phyloP scores from a whole-genome alignment of 2,329 filamentous ascomycete species.

The Knufia petricola region DNA sequence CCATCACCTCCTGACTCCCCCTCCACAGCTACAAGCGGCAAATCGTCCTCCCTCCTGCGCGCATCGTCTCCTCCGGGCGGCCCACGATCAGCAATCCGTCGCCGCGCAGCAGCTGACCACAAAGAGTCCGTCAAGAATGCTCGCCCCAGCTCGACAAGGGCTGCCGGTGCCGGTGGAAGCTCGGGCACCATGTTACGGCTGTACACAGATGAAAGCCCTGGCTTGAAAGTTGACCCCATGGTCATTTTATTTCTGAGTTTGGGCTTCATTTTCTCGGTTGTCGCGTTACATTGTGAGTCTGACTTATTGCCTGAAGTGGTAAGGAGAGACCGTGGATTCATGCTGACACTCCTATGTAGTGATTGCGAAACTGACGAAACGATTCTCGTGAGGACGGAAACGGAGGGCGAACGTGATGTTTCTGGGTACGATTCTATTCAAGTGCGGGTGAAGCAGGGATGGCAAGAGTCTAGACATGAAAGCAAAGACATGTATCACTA shows the following conservation, averaged over 20 bases:
- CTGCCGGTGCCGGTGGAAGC: slow-evolving; percentile 88
- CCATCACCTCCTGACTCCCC: slow-evolving; percentile 38
- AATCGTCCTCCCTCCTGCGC: slow-evolving; percentile 62
- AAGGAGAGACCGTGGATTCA: slow-evolving; percentile 11
- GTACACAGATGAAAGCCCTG: slow-evolving; percentile 97
- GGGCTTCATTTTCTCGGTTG: slow-evolving; percentile 98
- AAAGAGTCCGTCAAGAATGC: slow-evolving; percentile 96
- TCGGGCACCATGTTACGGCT: slow-evolving; percentile 98
- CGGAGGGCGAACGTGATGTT: no score
- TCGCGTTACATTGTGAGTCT: slow-evolving; percentile 88
- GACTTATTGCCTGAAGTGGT: not conserved
- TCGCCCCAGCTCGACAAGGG: slow-evolving; percentile 80
- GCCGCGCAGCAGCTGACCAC: slow-evolving; percentile 90
- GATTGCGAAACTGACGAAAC: slow-evolving; percentile 88
- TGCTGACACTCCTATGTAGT: slow-evolving; percentile 38
- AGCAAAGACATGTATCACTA: no score
- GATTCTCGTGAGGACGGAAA: slow-evolving; percentile 58
- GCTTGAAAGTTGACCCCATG: slow-evolving; percentile 94
- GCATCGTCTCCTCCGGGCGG: slow-evolving; percentile 84
- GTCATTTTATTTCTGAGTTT: slow-evolving; percentile 92
- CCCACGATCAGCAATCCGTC: slow-evolving; percentile 87
- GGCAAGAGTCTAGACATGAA: not conserved
- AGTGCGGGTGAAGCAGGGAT: not conserved
- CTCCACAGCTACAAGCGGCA: slow-evolving; percentile 44
- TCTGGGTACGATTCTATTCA: not conserved